phyloP scores from a whole-genome alignment of 441 rosid species.

The Syzygium syzygioides region DNA sequence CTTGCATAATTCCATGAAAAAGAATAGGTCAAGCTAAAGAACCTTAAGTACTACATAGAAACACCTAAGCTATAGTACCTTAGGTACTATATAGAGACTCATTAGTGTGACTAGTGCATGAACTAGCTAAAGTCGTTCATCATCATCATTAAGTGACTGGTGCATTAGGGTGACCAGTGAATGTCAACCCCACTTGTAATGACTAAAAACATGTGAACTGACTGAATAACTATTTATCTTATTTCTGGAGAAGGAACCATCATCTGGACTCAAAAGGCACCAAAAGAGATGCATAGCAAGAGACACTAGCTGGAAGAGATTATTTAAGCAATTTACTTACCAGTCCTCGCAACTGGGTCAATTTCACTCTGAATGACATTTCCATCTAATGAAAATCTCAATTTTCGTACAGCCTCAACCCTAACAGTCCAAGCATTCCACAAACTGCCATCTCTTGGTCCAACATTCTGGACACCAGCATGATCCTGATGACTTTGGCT shows the following conservation, averaged over 20 bases:
- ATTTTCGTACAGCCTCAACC: slow-evolving; percentile 71
- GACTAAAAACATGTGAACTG: background rate
- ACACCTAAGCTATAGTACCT: background rate
- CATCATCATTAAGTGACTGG: background rate
- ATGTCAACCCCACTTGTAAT: background rate
- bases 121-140: background rate
- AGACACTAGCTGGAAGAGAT: background rate
- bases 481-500: slow-evolving; percentile 17
- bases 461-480: slow-evolving; percentile 23
- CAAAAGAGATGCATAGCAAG: background rate
- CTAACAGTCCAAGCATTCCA: slow-evolving; percentile 87
- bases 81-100: background rate
- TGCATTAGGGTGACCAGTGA: background rate
- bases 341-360: slow-evolving; percentile 21
- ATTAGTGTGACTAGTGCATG: background rate
- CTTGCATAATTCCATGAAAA: background rate
- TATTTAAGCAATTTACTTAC: slow-evolving; percentile 23
- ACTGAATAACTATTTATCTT: background rate
- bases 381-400: slow-evolving; percentile 84
- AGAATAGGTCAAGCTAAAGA: background rate
- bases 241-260: background rate
- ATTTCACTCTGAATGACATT: slow-evolving; percentile 35
- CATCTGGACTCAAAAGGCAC: background rate
- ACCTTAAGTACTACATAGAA: background rate
- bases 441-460: slow-evolving; percentile 24